Base-by-base conservation (phyloP, 768 basidiomycete species). In the Calocybe gangraenosa region DNA sequence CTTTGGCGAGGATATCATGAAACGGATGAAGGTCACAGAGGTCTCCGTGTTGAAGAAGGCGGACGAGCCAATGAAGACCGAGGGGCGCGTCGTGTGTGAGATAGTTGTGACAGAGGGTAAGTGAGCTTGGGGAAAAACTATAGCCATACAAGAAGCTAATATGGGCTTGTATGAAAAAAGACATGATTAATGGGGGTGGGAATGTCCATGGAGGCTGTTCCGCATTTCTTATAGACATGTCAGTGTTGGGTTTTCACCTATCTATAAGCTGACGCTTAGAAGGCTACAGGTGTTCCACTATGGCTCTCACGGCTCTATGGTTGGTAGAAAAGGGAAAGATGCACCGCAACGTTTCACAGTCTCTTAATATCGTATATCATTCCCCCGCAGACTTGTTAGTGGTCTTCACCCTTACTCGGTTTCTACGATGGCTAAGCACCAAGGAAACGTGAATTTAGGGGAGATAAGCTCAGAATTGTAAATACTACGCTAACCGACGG, bases 181-280 rank as follows among this genome's bases (percentile, higher is more conserved):
- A 81, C 48, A 81, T 82, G 78, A 40, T 81, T 7, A 81, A 81
- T 48, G 66, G 63, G 15, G 51, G 38, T 3, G 68, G 68, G n/a
- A 67, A 58, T 33, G 52, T 82, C 1, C 81, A 82, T 37, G 80
- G 79, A 20, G 78, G 71, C 15, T 82, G 79, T 50, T 67, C 73
- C 2, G 78, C 75, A 0, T 67, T 73, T 42, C 58, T 82, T 3
- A 69, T 81, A 32, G 79, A 82, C 58, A 52, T 70, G 80, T 75
- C 36, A 21, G 72, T 66, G 14, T 14, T 37, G 11, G 18, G 7
- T 8, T 22, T 42, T 20, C n/a, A 39, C 6, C 8, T 8, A 9
- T 36, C 20, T 21, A 2, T 37, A 4, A 31, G 10, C 21, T 40
- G n/a, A 35, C 30, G 6, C 19, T 44, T 13, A 44, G 11, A 4